phyloP scores from a whole-genome alignment of 1,139 yeast species.

The Pichia sp. region DNA sequence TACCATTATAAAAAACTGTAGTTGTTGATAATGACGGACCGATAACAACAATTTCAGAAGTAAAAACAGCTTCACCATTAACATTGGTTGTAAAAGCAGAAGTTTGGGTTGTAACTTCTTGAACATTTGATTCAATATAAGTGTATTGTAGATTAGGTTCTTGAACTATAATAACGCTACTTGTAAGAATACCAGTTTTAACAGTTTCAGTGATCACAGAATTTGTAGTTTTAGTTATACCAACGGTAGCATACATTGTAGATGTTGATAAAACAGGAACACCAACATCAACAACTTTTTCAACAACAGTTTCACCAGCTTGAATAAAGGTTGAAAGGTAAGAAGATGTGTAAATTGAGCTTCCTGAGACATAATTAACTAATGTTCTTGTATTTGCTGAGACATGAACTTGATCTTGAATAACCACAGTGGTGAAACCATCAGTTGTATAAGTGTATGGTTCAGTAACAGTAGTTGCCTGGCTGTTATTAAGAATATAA shows the following conservation, averaged over 20 bases:
- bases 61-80: background rate
- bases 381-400: background rate
- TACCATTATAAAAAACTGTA: background rate
- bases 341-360: slow-evolving; percentile 3
- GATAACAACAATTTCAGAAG: slow-evolving; percentile 5
- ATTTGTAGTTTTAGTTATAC: background rate
- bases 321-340: slow-evolving; percentile 1
- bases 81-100: slow-evolving; percentile 3
- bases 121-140: slow-evolving; percentile 2
- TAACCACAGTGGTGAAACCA: slow-evolving; percentile 2
- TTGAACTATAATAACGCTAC: slow-evolving; percentile 3
- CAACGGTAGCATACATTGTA: background rate
- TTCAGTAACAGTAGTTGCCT: slow-evolving; percentile 3
- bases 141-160: slow-evolving; percentile 2
- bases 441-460: slow-evolving; percentile 1
- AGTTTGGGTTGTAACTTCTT: slow-evolving; percentile 1
- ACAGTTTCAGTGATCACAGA: background rate
- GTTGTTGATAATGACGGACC: slow-evolving; percentile 9
- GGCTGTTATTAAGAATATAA: background rate
- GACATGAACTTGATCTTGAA: slow-evolving; percentile 5
- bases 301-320: slow-evolving; percentile 1
- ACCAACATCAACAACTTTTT: slow-evolving; percentile 5
- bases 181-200: background rate
- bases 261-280: slow-evolving; percentile 4
- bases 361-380: background rate